Evolutionary conservation across 805 yeast species (phyloP).

Genomic region (Metschnikowia reukaufii): DNA sequence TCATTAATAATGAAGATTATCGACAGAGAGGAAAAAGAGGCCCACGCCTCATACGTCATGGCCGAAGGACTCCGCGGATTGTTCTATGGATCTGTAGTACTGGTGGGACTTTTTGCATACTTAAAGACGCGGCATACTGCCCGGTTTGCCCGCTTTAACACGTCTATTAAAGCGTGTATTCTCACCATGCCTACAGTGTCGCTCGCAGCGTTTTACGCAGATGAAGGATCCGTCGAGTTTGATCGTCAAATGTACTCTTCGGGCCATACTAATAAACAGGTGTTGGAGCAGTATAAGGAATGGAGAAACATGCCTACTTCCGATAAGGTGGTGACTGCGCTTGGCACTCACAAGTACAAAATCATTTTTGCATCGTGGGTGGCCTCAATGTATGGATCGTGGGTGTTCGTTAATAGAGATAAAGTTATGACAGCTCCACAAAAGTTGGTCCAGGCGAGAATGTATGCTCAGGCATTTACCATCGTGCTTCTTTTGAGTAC

Average conservation of each 20-base stretch:
- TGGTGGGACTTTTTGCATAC: constrained; percentile 34
- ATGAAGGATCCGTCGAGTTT: constrained; percentile 45
- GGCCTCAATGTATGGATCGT: constrained; percentile 36
- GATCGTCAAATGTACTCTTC: constrained; percentile 38
- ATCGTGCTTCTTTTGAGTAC: constrained; percentile 30
- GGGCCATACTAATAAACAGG: constrained; percentile 26
- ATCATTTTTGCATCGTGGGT: constrained; percentile 39
- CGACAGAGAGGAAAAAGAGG: constrained; percentile 38
- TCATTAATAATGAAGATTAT: constrained; percentile 40
- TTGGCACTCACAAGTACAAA: constrained; percentile 37
- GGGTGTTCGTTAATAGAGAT: constrained; percentile 29
- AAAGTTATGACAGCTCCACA: constrained; percentile 28
- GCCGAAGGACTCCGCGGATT: constrained; percentile 42
- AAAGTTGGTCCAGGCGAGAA: constrained; percentile 31
- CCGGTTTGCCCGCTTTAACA: constrained; percentile 34
- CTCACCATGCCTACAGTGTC: constrained; percentile 42
- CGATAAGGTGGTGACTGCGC: constrained; percentile 31
- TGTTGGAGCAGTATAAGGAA: constrained; percentile 35
- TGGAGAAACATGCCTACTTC: constrained; percentile 34
- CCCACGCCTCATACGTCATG: constrained; percentile 36
- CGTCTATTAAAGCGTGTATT: constrained; percentile 40
- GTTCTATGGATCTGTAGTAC: constrained; percentile 33
- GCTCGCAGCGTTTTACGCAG: constrained; percentile 41
- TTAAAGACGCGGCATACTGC: constrained; percentile 35
- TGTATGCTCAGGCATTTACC: constrained; percentile 32